Conservation (phyloP, 108 stramenopile species). For the Nannochloropsis granulata region DNA sequence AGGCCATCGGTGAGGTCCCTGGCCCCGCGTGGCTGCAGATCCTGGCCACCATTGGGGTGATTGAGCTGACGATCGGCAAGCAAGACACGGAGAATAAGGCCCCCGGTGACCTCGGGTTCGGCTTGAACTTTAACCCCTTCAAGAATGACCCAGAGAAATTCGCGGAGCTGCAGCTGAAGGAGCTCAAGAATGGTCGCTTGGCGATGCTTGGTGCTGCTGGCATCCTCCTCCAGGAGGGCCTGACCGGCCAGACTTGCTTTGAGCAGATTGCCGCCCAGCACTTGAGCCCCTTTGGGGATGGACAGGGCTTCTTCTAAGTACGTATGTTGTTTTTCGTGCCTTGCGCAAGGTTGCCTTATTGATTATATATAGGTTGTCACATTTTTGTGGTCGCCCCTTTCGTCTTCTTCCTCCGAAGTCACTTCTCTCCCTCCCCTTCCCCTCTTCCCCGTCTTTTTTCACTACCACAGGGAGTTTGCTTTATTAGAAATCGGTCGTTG, state of each 20-base stretch:
- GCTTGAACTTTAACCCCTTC: constrained; percentile 40
- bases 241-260: constrained; percentile 64
- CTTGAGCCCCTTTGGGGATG: constrained; percentile 47
- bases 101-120: constrained; percentile 85
- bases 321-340: too few relatives aligned
- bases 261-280: constrained; percentile 57
- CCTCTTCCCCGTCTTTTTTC: too few relatives aligned
- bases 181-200: constrained; percentile 80
- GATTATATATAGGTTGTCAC: too few relatives aligned
- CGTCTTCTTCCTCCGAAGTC: too few relatives aligned
- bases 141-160: constrained; percentile 20
- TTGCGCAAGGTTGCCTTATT: too few relatives aligned
- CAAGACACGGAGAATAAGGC: constrained; percentile 37
- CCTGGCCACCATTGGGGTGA: constrained; percentile 44
- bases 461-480: too few relatives aligned
- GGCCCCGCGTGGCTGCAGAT: constrained; percentile 46
- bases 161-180: constrained; percentile 41
- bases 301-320: constrained; percentile 22
- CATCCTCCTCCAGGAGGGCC: constrained; percentile 67
- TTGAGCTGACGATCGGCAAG: constrained; percentile 47
- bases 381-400: too few relatives aligned
- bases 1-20: constrained; percentile 53
- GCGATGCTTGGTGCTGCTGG: constrained; percentile 93
- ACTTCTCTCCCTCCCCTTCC: too few relatives aligned
- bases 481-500: too few relatives aligned